Evolutionary conservation across 2,329 filamentous ascomycete genomes (phyloP), one percentile per base, ranked within the genome.

Genomic region (Aspergillus tubingensis): DNA sequence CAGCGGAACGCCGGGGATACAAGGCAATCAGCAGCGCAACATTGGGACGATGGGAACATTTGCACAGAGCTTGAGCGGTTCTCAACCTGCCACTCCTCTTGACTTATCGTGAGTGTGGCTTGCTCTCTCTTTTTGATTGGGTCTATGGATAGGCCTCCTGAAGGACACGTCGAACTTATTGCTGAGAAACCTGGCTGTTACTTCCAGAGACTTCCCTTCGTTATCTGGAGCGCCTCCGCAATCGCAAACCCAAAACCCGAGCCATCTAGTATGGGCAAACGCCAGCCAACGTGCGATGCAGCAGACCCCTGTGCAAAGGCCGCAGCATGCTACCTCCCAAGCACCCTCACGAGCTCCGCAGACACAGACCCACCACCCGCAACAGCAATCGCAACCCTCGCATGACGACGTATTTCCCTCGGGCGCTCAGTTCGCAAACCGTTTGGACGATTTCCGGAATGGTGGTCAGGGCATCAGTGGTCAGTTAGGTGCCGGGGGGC

Each of bases 191-290:
- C 38, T 38, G 61, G 44, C 58, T 49, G 6, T 23, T 49, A 11
- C 32, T 59, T 58, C 54, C 59, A 88, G 86, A 70, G 86, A 88
- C 70, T 88, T 88, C 59, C 86, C 86, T 50, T 85, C 84, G 10
- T 75, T 88, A 67, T 86, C 85, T 48, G 83, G 83, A 59, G 80
- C 81, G 17, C 80, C 84, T 32, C 83, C 86, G 70, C 78, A 83
- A 65, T 81, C 83, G 58, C 82, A 81, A 58, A 70, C 77, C 43
- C 76, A 83, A 65, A 83, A 80, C 60, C 81, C 81, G 52, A 76
- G 81, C 50, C 80, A 84, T 75, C 75, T 83, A 66, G 79, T 85
- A 70, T 83, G 83, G 83, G 84, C 83, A 64, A 86, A 85, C 68
- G 81, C 82, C 21, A 83, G 80, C 59, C 80, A 85, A 67, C 82